Base-by-base conservation (phyloP, 1,139 yeast genomes). In the Nadsonia starkeyi-henricii region DNA sequence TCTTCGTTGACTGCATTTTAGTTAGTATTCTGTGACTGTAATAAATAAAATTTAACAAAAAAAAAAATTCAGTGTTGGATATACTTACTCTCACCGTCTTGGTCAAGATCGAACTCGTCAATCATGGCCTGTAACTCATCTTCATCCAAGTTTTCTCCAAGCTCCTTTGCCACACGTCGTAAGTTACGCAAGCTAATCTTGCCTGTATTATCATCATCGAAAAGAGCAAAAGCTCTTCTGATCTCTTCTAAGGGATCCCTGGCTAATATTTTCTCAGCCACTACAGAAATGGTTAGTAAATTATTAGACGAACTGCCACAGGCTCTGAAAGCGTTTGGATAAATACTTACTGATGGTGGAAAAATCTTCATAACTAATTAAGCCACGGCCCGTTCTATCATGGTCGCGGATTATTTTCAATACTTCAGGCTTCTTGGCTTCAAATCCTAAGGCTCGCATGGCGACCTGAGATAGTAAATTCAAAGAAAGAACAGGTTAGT, bases 101-200 rank as follows among this genome's bases (percentile, higher is more conserved):
- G 95, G 63, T 93, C 97, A 51, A 91, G 69, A 66, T 93, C 99
- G 61, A 93, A 93, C 65, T 91, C 98, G 54, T 89, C 96, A 55
- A 93, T 91, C 98, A 93, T 91, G 13, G 97, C 96, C 55, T 84
- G 75, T 50, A 93, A 71, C 59, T 93, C 98, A 52, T 88, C 96
- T 55, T 91, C 98, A 9, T 86, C 82, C 52, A 93, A 70, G 58
- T 83, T 85, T 64, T 93, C 98, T 1, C 96, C 96, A 53, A 93
- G 69, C 56, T 91, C 97, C 59, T 84, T 84, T 18, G 97, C 94
- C 1, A 91, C 95, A 52, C 93, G 75, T 64, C 94, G 78, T 51
- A 93, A 72, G 60, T 89, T 85, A 56, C 91, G 75, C 48, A 91
- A 71, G 51, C 62, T 71, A 50, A 93, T 91, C 62, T 81, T 83